Base-by-base conservation (phyloP, 495 filamentous ascomycete genomes). In the Apiosordaria backusii region DNA sequence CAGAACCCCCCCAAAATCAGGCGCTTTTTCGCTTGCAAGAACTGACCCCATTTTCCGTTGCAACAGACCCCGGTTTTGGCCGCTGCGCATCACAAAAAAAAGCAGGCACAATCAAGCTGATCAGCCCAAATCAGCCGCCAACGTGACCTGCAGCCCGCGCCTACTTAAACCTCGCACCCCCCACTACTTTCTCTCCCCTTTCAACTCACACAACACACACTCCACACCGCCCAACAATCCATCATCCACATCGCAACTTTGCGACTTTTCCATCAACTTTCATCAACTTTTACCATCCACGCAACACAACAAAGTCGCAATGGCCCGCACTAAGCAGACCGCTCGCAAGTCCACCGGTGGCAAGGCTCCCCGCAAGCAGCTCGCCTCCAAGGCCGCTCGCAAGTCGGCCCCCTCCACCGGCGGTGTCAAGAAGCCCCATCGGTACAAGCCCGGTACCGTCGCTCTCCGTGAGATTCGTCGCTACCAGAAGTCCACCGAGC, bases 401-500 rank as follows among this genome's bases (percentile, higher is more conserved):
- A 86, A 85, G 80, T 79, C 75, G 65, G 85, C 83, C 4, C 81
- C 83, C 69, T 85, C 82, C 13, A 86, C 80, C 75, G 85, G 86
- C 70, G 86, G 86, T 83, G 95, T 99, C 90, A 99, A 99, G 96
- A 99, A 99, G 95, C 95, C 95, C 81, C 96, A 98, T 85, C 90
- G 95, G 75, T 99, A 99, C 81, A 99, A 98, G 94, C 95, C 95
- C 79, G 94, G 93, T 93, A 99, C 95, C 85, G 95, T 99, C 90
- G 95, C 95, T 93, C 95, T 99, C 75, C 95, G 95, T 94, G 95
- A 99, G 87, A 99, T 99, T 81, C 96, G 95, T 93, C 95, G 95
- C 78, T 99, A 99, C 89, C 95, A 99, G 89, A 99, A 99, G 89
- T 97, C 93, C 73, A 99, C 95, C 76, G 95, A 99, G 92, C 94